Evolutionary conservation across 805 yeast species (phyloP).

Genomic region (Kodamaea fukazawae): DNA sequence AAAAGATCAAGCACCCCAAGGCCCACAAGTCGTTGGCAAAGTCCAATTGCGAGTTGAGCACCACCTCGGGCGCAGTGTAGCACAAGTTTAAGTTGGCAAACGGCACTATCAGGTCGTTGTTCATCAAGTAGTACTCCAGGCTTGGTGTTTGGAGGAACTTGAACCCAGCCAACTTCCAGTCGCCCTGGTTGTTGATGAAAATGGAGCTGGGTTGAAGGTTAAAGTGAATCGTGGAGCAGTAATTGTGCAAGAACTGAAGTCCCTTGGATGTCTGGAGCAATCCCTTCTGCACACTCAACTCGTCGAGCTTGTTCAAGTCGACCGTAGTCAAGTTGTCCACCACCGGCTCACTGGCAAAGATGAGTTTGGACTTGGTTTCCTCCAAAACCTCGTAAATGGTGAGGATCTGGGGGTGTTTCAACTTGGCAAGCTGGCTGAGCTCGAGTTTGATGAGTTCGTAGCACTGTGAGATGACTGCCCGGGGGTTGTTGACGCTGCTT

Average conservation of each 20-base stretch:
- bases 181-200: conserved; percentile 77
- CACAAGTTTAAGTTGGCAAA: conserved; percentile 70
- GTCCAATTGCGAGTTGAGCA: conserved; percentile 56
- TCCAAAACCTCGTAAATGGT: conserved; percentile 87
- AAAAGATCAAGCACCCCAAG: conserved; percentile 71
- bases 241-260: conserved; percentile 75
- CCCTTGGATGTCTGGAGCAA: conserved; percentile 75
- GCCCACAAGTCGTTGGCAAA: conserved; percentile 81
- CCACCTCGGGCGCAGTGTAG: conserved; percentile 80
- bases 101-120: conserved; percentile 75
- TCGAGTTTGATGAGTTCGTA: conserved; percentile 66
- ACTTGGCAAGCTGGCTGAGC: conserved; percentile 67
- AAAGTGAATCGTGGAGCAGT: conserved; percentile 71
- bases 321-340: conserved; percentile 49
- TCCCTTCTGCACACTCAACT: conserved; percentile 76
- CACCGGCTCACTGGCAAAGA: conserved; percentile 85
- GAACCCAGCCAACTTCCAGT: conserved; percentile 90
- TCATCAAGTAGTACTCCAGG: conserved; percentile 60
- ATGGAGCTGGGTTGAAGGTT: conserved; percentile 77
- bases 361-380: conserved; percentile 71
- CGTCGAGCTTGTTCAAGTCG: conserved; percentile 49
- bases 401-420: conserved; percentile 86
- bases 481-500: conserved; percentile 40
- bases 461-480: conserved; percentile 56
- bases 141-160: conserved; percentile 45